Conservation (phyloP, 2,329 filamentous ascomycete genomes). For the Chaetoscypha palmicola region DNA sequence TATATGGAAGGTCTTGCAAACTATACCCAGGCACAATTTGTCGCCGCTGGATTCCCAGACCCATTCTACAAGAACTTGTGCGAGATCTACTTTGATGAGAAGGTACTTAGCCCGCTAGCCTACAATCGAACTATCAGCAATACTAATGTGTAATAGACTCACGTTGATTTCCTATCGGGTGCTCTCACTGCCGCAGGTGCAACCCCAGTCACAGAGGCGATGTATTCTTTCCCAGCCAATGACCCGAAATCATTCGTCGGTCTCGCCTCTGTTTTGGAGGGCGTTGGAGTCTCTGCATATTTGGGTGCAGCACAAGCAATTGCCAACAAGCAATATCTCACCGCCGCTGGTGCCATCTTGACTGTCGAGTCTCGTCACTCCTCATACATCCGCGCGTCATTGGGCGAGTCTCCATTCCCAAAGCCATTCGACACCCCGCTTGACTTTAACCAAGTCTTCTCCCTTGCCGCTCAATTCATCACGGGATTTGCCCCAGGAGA, state of each 20-base stretch:
- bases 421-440: conserved; percentile 55
- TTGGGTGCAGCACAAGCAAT: conserved; percentile 55
- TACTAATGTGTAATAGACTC: too few relatives aligned
- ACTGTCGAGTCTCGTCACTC: conserved; percentile 59
- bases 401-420: conserved; percentile 46
- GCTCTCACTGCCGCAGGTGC: conserved; percentile 42
- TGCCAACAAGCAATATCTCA: conserved; percentile 50
- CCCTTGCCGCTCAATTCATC: conserved; percentile 58
- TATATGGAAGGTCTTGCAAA: conserved; percentile 53
- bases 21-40: conserved; percentile 43
- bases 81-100: conserved; percentile 48
- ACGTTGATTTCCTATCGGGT: conserved; percentile 49
- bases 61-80: conserved; percentile 51
- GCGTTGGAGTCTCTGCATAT: conserved; percentile 52
- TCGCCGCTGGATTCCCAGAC: conserved; percentile 41
- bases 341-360: conserved; percentile 55
- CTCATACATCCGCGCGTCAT: conserved; percentile 49
- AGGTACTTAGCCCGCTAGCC: too few relatives aligned
- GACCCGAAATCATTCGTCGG: conserved; percentile 44
- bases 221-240: conserved; percentile 47
- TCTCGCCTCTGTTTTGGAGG: conserved; percentile 47
- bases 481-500: conserved; percentile 16
- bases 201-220: conserved; percentile 45
- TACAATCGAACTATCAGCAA: too few relatives aligned
- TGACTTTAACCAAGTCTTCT: conserved; percentile 52